phyloP scores from a whole-genome alignment of 2,329 filamentous ascomycete genomes.

The Aspergillus neoniger region DNA sequence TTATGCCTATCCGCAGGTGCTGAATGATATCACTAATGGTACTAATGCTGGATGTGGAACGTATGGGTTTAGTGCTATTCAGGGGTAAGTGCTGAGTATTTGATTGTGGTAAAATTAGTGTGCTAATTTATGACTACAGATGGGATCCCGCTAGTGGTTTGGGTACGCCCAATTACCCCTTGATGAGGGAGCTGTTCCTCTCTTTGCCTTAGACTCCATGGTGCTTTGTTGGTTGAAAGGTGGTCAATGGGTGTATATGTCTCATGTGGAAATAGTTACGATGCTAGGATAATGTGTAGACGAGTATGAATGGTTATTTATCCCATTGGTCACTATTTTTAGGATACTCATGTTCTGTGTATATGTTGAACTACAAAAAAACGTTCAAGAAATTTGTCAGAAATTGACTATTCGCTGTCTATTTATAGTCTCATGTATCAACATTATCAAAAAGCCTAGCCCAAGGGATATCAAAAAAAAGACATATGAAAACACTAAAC shows the following conservation, averaged over 20 bases:
- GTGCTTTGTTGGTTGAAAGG: not conserved
- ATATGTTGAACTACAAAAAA: too few relatives aligned
- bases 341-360: too few relatives aligned
- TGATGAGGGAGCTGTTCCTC: conserved; percentile 33
- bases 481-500: not conserved
- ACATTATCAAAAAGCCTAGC: not conserved
- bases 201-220: conserved; percentile 16
- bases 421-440: too few relatives aligned
- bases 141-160: conserved; percentile 38
- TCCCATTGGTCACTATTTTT: too few relatives aligned
- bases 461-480: not conserved
- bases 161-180: conserved; percentile 35
- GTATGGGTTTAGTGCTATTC: conserved; percentile 30
- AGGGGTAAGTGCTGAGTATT: conserved; percentile 20
- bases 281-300: not conserved
- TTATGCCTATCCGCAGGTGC: conserved; percentile 35
- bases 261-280: not conserved
- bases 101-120: not conserved
- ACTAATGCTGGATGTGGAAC: conserved; percentile 34
- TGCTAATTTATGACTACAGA: conserved; percentile 5
- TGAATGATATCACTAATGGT: conserved; percentile 47
- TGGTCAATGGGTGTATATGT: not conserved
- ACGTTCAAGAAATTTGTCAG: too few relatives aligned
- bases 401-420: too few relatives aligned
- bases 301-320: too few relatives aligned